These are phyloP conservation scores for Cnidoscolus chayamansa DNA, from an alignment of 441 rosid genomes.

Conservation along the genomic window DNA sequence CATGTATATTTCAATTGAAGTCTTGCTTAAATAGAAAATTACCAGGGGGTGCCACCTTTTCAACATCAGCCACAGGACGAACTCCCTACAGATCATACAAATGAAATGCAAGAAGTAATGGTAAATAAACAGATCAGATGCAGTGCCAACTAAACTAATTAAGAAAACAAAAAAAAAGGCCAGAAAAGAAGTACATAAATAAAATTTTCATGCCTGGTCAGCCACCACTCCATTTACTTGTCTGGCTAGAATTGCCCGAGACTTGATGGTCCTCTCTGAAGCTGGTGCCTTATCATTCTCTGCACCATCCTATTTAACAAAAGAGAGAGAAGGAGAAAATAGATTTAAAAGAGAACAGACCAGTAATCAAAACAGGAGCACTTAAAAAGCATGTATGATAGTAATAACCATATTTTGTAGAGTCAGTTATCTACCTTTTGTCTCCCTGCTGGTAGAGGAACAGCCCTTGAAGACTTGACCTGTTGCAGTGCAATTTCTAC, in stretches of 20 bases:
- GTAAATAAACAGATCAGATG: background rate
- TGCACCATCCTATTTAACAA: constrained; percentile 51
- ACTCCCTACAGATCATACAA: constrained; percentile 44
- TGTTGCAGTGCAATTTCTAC: constrained; percentile 72
- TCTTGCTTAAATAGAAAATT: constrained; percentile 15
- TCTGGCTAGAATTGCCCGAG: constrained; percentile 72
- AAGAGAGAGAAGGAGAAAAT: constrained; percentile 1
- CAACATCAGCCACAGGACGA: constrained; percentile 49
- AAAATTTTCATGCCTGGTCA: constrained; percentile 65
- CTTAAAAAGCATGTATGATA: background rate
- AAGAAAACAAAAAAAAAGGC: background rate
- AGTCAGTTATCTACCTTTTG: constrained; percentile 46
- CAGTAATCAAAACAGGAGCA: background rate
- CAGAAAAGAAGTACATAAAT: background rate
- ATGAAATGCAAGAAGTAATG: constrained; percentile 10
- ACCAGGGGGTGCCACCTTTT: constrained; percentile 57
- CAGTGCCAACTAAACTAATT: constrained; percentile 1
- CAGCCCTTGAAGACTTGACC: constrained; percentile 55
- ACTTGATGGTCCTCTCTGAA: constrained; percentile 60
- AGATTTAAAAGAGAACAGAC: background rate
- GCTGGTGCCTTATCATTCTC: constrained; percentile 67
- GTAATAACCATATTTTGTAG: background rate
- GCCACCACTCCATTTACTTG: constrained; percentile 68
- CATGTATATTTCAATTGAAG: background rate
- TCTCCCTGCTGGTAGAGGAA: constrained; percentile 42